Evolutionary conservation across 2,329 filamentous ascomycete species (phyloP).

Genomic region (Pseudogymnoascus pannorum): DNA sequence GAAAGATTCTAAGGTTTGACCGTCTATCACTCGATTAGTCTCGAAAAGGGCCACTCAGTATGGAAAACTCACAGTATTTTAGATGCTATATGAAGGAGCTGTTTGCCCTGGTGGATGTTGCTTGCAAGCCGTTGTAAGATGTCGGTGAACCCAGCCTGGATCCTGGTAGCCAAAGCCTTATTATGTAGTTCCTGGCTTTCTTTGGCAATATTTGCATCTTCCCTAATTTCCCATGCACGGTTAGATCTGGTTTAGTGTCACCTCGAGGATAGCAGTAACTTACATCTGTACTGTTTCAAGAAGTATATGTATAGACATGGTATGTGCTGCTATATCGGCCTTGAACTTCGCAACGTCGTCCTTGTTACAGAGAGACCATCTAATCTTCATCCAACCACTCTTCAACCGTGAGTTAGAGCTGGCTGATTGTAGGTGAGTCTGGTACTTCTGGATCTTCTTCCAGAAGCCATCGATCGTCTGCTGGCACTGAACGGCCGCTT

Average conservation of each 20-base stretch:
- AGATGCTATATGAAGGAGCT: conserved; percentile 11
- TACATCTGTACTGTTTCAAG: conserved; percentile 9
- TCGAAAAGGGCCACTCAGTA: conserved; percentile 7
- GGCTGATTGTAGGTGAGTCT: conserved; percentile 19
- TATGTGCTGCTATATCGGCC: conserved; percentile 20
- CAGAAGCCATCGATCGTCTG: conserved; percentile 26
- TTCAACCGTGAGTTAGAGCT: conserved; percentile 15
- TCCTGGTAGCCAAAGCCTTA: background rate
- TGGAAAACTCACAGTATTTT: conserved; percentile 13
- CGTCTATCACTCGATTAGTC: conserved; percentile 9
- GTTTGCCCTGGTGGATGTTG: conserved; percentile 9
- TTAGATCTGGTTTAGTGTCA: background rate
- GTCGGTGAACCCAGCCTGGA: background rate
- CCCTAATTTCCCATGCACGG: background rate
- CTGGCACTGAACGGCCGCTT: conserved; percentile 17
- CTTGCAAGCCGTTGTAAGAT: background rate
- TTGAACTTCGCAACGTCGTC: conserved; percentile 25
- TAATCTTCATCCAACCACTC: conserved; percentile 22
- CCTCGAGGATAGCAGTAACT: conserved; percentile 1
- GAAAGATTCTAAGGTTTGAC: conserved; percentile 23
- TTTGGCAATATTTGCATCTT: background rate
- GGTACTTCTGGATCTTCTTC: conserved; percentile 24
- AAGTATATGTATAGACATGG: conserved; percentile 16
- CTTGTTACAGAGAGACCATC: conserved; percentile 26
- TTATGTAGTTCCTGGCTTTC: background rate